Percentiles rank a stretch among this genome's conserved stretches.
Evolutionary conservation across 2,329 filamentous ascomycete genomes (phyloP).

Genomic region (Botrytis deweyae): DNA sequence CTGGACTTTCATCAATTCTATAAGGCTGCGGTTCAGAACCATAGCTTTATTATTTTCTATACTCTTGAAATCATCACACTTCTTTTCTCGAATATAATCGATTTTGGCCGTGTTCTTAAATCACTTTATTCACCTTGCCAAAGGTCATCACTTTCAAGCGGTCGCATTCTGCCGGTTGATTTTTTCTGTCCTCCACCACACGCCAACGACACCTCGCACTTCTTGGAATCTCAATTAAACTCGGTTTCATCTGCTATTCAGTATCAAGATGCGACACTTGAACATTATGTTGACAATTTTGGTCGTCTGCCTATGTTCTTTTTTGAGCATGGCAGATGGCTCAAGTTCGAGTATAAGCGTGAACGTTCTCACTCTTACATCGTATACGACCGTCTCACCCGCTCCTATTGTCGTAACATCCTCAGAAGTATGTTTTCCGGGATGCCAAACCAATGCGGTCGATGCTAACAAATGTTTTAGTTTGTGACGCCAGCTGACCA

Average conservation of each 20-base stretch:
- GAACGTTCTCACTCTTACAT: not conserved
- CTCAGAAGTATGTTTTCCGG: not conserved
- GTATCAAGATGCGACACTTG: not conserved
- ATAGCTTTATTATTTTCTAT: not conserved
- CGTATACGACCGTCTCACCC: not conserved
- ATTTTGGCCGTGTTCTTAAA: not conserved
- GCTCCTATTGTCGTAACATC: not conserved
- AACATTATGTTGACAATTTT: not conserved
- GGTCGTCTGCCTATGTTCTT: not conserved
- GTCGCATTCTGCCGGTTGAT: not conserved
- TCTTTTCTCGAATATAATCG: not conserved
- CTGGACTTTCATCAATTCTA: not conserved
- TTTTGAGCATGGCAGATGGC: not conserved
- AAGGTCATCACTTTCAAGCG: not conserved
- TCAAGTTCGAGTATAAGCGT: not conserved
- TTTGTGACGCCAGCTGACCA: not conserved
- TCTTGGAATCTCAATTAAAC: not conserved
- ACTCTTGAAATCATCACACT: not conserved
- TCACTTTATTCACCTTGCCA: not conserved
- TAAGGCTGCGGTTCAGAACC: not conserved
- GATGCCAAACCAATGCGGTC: not conserved
- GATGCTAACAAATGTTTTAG: not conserved
- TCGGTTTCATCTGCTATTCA: not conserved
- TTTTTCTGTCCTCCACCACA: not conserved
- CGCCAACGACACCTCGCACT: not conserved